These are phyloP conservation scores for Podaxis sp. DNA, from an alignment of 768 basidiomycete species.

Conservation along the genomic window DNA sequence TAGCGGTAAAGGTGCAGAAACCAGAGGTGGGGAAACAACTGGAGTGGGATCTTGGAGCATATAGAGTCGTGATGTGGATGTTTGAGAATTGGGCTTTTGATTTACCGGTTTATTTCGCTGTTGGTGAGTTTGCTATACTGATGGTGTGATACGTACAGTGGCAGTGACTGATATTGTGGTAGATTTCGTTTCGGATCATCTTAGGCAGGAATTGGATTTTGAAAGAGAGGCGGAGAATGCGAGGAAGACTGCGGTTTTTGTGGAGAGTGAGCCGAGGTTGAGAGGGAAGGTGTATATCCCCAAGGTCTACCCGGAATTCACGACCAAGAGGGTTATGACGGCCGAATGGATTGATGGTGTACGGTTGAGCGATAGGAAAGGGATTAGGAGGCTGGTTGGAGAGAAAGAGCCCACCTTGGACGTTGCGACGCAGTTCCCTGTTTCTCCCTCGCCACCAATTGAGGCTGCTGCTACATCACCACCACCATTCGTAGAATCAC, in stretches of 20 bases:
- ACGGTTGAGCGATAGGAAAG: slow-evolving; percentile 63
- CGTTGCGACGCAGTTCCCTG: background rate
- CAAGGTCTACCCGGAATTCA: slow-evolving; percentile 64
- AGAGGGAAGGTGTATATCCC: slow-evolving; percentile 77
- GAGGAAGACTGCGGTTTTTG: slow-evolving; percentile 59
- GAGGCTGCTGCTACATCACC: slow-evolving; percentile 10
- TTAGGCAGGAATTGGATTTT: slow-evolving; percentile 84
- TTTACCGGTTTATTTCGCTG: slow-evolving; percentile 78
- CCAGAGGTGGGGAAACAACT: slow-evolving; percentile 85
- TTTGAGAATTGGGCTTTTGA: slow-evolving; percentile 82
- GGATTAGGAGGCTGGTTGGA: slow-evolving; percentile 59
- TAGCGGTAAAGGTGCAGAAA: slow-evolving; percentile 94
- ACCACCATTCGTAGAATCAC: background rate
- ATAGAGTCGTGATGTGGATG: slow-evolving; percentile 73
- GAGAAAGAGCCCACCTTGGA: slow-evolving; percentile 25
- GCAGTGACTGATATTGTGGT: background rate
- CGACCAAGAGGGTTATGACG: slow-evolving; percentile 76
- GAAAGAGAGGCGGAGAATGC: slow-evolving; percentile 78
- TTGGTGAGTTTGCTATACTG: slow-evolving; percentile 44
- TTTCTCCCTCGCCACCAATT: slow-evolving; percentile 13
- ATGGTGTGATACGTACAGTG: background rate
- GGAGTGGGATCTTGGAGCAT: slow-evolving; percentile 78
- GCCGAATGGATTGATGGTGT: slow-evolving; percentile 86
- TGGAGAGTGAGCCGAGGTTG: slow-evolving; percentile 70
- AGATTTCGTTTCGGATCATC: slow-evolving; percentile 80